Conservation (phyloP, 106 monocot species). For the Dendrobium nobile region DNA sequence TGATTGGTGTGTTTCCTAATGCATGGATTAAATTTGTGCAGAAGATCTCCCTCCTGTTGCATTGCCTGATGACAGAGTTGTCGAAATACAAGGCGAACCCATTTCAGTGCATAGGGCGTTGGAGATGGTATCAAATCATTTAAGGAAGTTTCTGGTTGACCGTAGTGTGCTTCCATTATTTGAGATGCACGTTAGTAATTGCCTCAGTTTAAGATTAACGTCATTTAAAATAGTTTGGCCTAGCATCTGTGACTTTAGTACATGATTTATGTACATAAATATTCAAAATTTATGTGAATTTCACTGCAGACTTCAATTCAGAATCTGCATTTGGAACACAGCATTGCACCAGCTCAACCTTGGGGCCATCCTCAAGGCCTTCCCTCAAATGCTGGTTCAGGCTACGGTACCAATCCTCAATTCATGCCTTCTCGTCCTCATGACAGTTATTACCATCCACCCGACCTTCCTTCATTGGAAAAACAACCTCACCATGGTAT, state of each 20-base stretch:
- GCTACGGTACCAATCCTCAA: constrained; percentile 57
- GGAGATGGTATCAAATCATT: constrained; percentile 41
- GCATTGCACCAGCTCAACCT: constrained; percentile 54
- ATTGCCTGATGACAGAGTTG: constrained; percentile 58
- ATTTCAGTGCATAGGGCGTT: constrained; percentile 45
- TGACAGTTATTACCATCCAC: constrained; percentile 61
- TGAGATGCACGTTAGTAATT: constrained; percentile 22
- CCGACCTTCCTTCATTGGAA: constrained; percentile 47
- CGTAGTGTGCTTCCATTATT: constrained; percentile 53
- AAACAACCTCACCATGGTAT: constrained; percentile 69
- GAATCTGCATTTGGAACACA: constrained; percentile 51
- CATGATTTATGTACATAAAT: neutral
- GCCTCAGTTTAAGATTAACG: neutral
- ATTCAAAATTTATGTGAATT: neutral
- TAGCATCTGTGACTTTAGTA: no score
- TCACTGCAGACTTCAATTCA: constrained; percentile 41
- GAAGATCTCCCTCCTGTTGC: constrained; percentile 68
- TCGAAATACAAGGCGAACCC: constrained; percentile 69
- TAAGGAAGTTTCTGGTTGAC: constrained; percentile 68
- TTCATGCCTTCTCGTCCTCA: constrained; percentile 54
- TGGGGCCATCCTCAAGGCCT: constrained; percentile 67
- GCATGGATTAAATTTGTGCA: constrained; percentile 19
- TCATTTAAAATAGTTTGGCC: neutral
- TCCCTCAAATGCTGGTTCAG: constrained; percentile 37
- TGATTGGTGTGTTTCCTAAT: neutral